Base-by-base conservation (phyloP, 805 yeast species). In the Saccharomycopsis sp. region DNA sequence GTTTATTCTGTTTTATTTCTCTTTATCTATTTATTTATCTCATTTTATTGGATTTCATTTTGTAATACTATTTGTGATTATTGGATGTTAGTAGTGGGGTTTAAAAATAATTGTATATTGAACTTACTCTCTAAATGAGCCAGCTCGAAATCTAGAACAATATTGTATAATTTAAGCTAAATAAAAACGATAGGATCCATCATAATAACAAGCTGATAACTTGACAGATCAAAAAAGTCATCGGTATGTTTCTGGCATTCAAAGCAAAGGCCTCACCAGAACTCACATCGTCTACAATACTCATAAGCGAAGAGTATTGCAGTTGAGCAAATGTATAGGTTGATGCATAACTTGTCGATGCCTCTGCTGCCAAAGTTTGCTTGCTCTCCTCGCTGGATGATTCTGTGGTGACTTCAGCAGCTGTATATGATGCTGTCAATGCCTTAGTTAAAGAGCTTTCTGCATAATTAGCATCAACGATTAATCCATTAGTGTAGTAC, bases 251-350 rank as follows among this genome's bases (percentile, higher is more conserved):
- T 12, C 20, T 44, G 3, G 49, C 49, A 17, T 17, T 44, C 22
- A 44, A 44, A 3, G 49, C 49, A 44, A 19, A n/a, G 5, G 49
- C 49, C 19, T n/a, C 49, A 3, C 49, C 49, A 53, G 2, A 60
- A 60, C 3, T 53, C 58, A 41, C 56, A 56, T 53, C 38, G 53
- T 34, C 61, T 53, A 50, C 63, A 58, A 19, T 52, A 57, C 22
- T 56, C 58, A 29, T 47, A 53, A 17, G 20, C 7, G 35, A 19
- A 29, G 15, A 29, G 47, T 29, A 52, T 19, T 29, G 49, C 35
- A 38, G 41, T 20, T 17, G 49, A 52, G 22, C 42, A 52, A 52
- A 38, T 14, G 41, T 24, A 19, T 52, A 52, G 5, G 55, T 17
- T 12, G 19, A 9, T 7, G 41, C 49, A 44, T 5, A 29, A 29